Evolutionary conservation across 2,329 filamentous ascomycete species (phyloP).

Genomic region (Fusarium sp.): DNA sequence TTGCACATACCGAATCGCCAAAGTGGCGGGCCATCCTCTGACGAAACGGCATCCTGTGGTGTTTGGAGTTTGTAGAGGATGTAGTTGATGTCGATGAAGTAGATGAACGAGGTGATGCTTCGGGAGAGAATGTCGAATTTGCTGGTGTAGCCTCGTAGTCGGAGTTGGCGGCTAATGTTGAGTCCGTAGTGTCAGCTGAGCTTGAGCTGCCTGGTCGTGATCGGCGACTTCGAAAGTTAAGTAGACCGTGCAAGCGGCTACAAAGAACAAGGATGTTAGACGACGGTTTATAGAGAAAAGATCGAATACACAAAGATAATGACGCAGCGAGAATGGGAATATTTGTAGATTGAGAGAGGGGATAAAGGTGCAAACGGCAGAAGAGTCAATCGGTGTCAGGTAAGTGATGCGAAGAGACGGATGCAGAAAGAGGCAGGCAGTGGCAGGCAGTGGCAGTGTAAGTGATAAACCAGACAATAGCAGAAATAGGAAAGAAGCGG

Average conservation of each 20-base stretch:
- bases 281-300: conserved; percentile 8
- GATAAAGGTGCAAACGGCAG: not conserved
- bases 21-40: conserved; percentile 62
- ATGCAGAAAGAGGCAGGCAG: conserved; percentile 3
- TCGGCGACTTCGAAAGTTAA: conserved; percentile 43
- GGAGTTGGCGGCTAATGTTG: conserved; percentile 40
- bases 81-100: conserved; percentile 27
- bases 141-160: conserved; percentile 40
- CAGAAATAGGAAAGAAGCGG: conserved; percentile 3
- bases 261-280: conserved; percentile 33
- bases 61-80: conserved; percentile 37
- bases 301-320: not conserved
- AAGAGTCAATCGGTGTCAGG: conserved; percentile 1
- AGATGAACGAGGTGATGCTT: conserved; percentile 25
- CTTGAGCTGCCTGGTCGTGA: conserved; percentile 43
- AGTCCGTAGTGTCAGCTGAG: conserved; percentile 40
- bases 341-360: not conserved
- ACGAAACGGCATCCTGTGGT: conserved; percentile 55
- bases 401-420: conserved; percentile 4
- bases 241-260: conserved; percentile 44
- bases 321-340: not conserved
- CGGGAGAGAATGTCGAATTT: conserved; percentile 26
- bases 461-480: conserved; percentile 29
- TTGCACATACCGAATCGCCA: conserved; percentile 60
- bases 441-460: conserved; percentile 23